Evolutionary conservation across 2,329 filamentous ascomycete species (phyloP), one percentile per base, ranked within the genome.

Genomic region (Pezicula radicicola): DNA sequence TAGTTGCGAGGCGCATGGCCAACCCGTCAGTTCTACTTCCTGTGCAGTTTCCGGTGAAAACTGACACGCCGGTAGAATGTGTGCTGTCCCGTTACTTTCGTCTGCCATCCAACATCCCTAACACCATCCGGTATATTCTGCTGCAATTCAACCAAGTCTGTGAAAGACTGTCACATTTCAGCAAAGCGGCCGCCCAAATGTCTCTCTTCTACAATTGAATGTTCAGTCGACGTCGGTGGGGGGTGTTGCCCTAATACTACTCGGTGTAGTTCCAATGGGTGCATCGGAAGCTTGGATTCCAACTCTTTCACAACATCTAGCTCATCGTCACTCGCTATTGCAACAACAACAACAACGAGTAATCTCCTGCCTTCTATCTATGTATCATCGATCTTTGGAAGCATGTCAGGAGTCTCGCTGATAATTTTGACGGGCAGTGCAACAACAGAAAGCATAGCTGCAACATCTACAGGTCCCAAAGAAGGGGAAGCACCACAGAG

Each of bases 1-100:
- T 9, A 62, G 61, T 21, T 66, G 64, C 43, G 58, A 60, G 48
- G 55, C 54, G 36, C 61, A 52, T 36, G 50, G 51, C n/a, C 63
- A 62, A 39, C 59, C 60, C 33, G 64, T 66, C 44, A 55, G 60
- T 49, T 2, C 3, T 15, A 6, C 28, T 2, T 12, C 13, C 8
- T 13, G 25, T 30, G 12, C 10, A 18, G 25, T 9, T 33, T 16
- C 19, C 19, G 36, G n/a, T 6, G 27, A 21, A 9, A 35, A 27
- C 46, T 50, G 27, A 35, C 28, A 47, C 19, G 16, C 33, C 4
- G 4, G 7, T 42, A 66, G 64, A 49, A 60, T 16, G 63, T 66
- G 18, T 66, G 63, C 47, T 66, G 64, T 46, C 64, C 64, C 9
- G 51, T 63, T 13, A 46, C 37, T 25, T 60, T 60, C 54, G 43